phyloP scores from a whole-genome alignment of 139 green algal species.

The Axilococcus clingmanii region DNA sequence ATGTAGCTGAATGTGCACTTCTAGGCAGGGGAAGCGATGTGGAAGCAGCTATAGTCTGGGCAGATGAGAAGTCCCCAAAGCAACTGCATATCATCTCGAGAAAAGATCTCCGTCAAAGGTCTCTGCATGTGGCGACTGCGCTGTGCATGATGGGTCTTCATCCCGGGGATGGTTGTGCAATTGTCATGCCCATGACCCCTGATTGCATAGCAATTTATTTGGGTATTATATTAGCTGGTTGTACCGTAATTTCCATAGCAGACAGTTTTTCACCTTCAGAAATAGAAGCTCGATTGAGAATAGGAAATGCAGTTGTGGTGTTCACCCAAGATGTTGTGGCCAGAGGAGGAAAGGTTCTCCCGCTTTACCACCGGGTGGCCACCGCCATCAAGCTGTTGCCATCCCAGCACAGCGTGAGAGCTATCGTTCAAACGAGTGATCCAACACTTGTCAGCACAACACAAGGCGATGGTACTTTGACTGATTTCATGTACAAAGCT shows the following conservation, averaged over 20 bases:
- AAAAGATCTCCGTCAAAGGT: slow-evolving; percentile 30
- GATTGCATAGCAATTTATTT: slow-evolving; percentile 65
- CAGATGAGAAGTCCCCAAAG: slow-evolving; percentile 36
- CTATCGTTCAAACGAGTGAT: slow-evolving; percentile 24
- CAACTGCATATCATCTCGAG: slow-evolving; percentile 35
- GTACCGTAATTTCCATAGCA: slow-evolving; percentile 70
- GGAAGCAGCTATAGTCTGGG: slow-evolving; percentile 63
- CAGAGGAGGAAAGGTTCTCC: slow-evolving; percentile 56
- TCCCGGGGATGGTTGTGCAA: slow-evolving; percentile 56
- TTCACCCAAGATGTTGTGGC: slow-evolving; percentile 81
- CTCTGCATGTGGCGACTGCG: slow-evolving; percentile 27
- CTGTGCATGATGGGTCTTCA: slow-evolving; percentile 22
- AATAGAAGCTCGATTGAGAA: slow-evolving; percentile 60
- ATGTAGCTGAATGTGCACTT: slow-evolving; percentile 62
- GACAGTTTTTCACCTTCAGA: slow-evolving; percentile 74
- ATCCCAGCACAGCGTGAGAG: too few relatives aligned
- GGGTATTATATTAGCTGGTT: slow-evolving; percentile 72
- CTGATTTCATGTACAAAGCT: slow-evolving; percentile 33
- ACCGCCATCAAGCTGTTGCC: slow-evolving; percentile 15
- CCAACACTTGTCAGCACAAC: slow-evolving; percentile 20
- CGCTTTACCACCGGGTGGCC: slow-evolving; percentile 60
- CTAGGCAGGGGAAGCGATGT: slow-evolving; percentile 22
- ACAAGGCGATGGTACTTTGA: slow-evolving; percentile 35
- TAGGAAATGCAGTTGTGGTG: slow-evolving; percentile 51
- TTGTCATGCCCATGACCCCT: slow-evolving; percentile 73